Evolutionary conservation across 352 stramenopile species (phyloP).

Genomic region (Phytophthora sojae): DNA sequence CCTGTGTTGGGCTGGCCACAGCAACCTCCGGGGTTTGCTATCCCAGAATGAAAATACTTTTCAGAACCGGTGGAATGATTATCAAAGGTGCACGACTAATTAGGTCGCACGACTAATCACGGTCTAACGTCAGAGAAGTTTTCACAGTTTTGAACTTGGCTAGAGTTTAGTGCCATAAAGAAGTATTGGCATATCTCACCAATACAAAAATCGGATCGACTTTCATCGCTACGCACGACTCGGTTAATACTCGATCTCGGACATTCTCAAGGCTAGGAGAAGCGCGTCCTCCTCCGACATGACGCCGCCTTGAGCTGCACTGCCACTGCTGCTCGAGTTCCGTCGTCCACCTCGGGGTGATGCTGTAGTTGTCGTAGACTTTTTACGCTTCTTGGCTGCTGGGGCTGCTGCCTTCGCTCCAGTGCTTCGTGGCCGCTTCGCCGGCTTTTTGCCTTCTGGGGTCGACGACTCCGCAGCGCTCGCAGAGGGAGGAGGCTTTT

Average conservation of each 20-base stretch:
- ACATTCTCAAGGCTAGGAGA: constrained; percentile 48
- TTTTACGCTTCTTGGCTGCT: constrained; percentile 33
- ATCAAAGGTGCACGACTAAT: no score
- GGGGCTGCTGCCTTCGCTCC: constrained; percentile 8
- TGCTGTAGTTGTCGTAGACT: constrained; percentile 12
- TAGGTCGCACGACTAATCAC: no score
- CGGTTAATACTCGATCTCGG: constrained; percentile 50
- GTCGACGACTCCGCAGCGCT: constrained; percentile 11
- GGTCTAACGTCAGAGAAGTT: no score
- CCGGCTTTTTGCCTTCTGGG: constrained; percentile 18
- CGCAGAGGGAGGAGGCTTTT: constrained; percentile 1
- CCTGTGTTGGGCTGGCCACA: no score
- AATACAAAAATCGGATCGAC: not conserved
- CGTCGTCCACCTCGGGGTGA: constrained; percentile 13
- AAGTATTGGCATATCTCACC: no score
- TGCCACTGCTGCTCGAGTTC: constrained; percentile 11
- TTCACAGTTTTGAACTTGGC: no score
- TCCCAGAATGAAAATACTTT: no score
- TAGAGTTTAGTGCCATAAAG: no score
- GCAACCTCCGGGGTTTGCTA: no score
- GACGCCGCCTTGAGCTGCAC: constrained; percentile 20
- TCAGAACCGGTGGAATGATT: no score
- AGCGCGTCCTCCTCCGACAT: constrained; percentile 47
- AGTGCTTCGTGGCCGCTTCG: constrained; percentile 25
- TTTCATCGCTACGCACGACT: not conserved